Base-by-base conservation (phyloP, 2,329 filamentous ascomycete genomes). In the Pseudogymnoascus sp. region DNA sequence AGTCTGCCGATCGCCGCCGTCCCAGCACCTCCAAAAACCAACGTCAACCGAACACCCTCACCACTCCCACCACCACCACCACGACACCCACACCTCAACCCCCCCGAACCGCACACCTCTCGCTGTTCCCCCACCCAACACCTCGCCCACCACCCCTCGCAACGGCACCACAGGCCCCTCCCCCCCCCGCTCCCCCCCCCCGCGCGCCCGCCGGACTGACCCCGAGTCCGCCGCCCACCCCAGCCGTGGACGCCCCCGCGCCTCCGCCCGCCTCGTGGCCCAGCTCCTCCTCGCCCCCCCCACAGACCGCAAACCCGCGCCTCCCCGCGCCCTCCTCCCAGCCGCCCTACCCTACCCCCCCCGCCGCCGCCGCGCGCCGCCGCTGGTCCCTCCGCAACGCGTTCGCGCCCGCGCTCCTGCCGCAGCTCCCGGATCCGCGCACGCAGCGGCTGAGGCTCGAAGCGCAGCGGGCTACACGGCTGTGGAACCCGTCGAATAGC, bases 401-500 rank as follows among this genome's bases (percentile, higher is more conserved):
- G 57, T 65, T 73, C 35, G 69, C 68, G 64, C 66, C 66, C 47
- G 65, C 47, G 67, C 38, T 66, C 62, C 33, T 68, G 65, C 50
- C 63, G 66, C 66, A 68, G 69, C 8, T 70, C 68, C 64, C 60
- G 61, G 19, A 69, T 67, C 21, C 71, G 70, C 11, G 70, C 71
- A 63, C 66, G 69, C 31, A 66, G 61, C 60, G 67, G 68, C 28
- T 69, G 69, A 62, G 67, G 64, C 36, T 63, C 15, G 42, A 64
- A 26, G 44, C 59, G n/a, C 53, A 70, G 59, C 68, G 67, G 71
- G 65, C 73, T 65, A 65, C 68, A 62, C 78, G 82, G 64, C 79
- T 86, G 66, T 84, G 83, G 76, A 86, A 86, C 72, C 84, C 84
- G 38, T 78, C 84, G 70, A 86, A 87, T 71, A 80, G 83, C 74